Percentiles rank a stretch among this genome's conserved stretches.
These are phyloP conservation scores for Paracoccidioides brasiliensis DNA, from an alignment of 2,329 filamentous ascomycete genomes.

Conservation along the genomic window DNA sequence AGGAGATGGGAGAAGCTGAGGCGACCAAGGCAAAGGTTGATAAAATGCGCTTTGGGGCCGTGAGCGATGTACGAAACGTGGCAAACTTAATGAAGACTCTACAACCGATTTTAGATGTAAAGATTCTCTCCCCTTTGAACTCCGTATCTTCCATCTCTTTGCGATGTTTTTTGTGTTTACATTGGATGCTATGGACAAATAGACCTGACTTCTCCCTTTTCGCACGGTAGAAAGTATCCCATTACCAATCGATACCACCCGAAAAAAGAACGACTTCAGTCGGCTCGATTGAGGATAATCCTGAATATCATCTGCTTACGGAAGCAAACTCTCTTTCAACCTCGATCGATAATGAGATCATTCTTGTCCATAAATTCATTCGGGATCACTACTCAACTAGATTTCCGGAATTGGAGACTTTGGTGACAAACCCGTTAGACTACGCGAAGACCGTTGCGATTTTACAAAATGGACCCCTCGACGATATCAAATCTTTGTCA, in stretches of 20 bases:
- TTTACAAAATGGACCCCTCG: constrained; percentile 80
- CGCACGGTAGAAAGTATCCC: constrained; percentile 57
- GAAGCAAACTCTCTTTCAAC: constrained; percentile 83
- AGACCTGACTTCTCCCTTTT: constrained; percentile 53
- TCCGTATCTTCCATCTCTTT: constrained; percentile 13
- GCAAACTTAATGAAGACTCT: constrained; percentile 69
- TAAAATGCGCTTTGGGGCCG: constrained; percentile 61
- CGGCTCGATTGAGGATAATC: constrained; percentile 81
- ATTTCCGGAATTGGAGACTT: constrained; percentile 81
- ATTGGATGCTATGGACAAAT: constrained; percentile 38
- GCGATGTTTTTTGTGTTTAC: constrained; percentile 45
- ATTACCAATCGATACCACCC: constrained; percentile 58
- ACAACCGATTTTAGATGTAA: constrained; percentile 69
- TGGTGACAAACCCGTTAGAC: constrained; percentile 83
- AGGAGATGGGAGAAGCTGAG: constrained; percentile 50
- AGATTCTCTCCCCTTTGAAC: constrained; percentile 10
- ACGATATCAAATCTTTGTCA: constrained; percentile 71
- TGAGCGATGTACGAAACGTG: constrained; percentile 68
- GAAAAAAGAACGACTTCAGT: constrained; percentile 52
- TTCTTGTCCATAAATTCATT: constrained; percentile 89
- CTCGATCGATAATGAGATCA: constrained; percentile 84
- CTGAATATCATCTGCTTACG: constrained; percentile 77
- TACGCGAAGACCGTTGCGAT: constrained; percentile 94
- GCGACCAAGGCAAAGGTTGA: constrained; percentile 48
- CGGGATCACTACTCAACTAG: constrained; percentile 88